Evolutionary conservation across 805 yeast species (phyloP), one percentile per base, ranked within the genome.

Genomic region (Lachancea meyersii): DNA sequence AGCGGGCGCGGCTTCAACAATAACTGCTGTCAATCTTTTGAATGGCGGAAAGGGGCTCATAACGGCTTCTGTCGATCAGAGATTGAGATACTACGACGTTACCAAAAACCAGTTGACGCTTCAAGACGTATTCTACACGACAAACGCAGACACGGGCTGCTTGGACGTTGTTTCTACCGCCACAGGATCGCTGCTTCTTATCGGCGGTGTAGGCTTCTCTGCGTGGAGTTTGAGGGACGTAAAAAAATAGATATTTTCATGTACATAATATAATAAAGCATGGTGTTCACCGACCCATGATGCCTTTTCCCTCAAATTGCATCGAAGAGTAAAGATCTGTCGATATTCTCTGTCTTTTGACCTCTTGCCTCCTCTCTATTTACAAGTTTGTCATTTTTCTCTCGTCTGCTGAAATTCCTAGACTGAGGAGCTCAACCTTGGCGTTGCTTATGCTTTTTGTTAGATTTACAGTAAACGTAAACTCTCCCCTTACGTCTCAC

Each of bases 401-500:
- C 31, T 35, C 8, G n/a, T 23, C n/a, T n/a, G n/a, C n/a, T n/a
- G n/a, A n/a, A n/a, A n/a, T n/a, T n/a, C n/a, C n/a, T n/a, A n/a
- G n/a, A 14, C 5, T 21, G 17, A 22, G 21, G 17, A n/a, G 17
- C 13, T 28, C 19, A 81, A 53, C 86, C 86, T 65, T 86, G 96
- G 65, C 95, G 86, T 67, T 89, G 97, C 67, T 89, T 89, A 67
- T 89, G 97, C 62, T 86, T 87, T 49, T 88, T 87, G 62, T 89
- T 86, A 37, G 93, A 73, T 64, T 89, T 93, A 73, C 98, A 91
- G 61, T 86, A 82, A 31, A 93, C 95, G 51, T 86, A 87, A 10
- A 89, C 91, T 57, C 93, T 75, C 32, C 98, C 98, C 68, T 89
- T 93, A 66, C 97, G 82, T 67, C 94, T 83, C 9, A 93, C 96